These are phyloP conservation scores for Skeletonema costatum DNA, from an alignment of 108 stramenopile genomes.

Conservation along the genomic window DNA sequence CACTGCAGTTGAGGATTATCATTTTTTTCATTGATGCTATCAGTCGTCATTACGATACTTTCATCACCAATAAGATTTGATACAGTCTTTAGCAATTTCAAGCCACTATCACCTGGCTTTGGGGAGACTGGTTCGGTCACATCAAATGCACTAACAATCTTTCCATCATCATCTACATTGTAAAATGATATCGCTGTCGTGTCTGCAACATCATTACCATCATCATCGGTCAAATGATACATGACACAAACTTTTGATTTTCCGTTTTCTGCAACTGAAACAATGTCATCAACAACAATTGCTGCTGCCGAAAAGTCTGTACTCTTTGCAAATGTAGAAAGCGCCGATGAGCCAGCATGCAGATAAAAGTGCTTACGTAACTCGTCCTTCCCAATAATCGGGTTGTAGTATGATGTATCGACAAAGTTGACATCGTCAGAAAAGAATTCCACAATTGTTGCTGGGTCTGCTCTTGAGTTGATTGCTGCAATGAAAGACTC, in stretches of 20 bases:
- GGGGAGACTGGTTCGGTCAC: slow-evolving; percentile 34
- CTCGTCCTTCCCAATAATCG: slow-evolving; percentile 28
- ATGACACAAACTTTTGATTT: slow-evolving; percentile 37
- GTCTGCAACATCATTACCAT: slow-evolving; percentile 1
- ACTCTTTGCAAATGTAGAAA: slow-evolving; percentile 20
- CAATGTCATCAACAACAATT: slow-evolving; percentile 38
- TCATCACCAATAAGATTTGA: slow-evolving; percentile 36
- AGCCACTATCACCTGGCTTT: slow-evolving; percentile 34
- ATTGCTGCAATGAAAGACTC: slow-evolving; percentile 28
- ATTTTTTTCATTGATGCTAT: background rate
- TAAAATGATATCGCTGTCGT: slow-evolving; percentile 34
- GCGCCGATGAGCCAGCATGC: slow-evolving; percentile 23
- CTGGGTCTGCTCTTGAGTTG: slow-evolving; percentile 17
- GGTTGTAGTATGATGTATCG: slow-evolving; percentile 40
- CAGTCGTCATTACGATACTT: slow-evolving; percentile 10
- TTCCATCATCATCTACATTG: slow-evolving; percentile 13
- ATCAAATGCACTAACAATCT: slow-evolving; percentile 34
- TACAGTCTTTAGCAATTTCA: slow-evolving; percentile 35
- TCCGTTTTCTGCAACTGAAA: slow-evolving; percentile 1
- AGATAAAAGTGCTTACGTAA: slow-evolving; percentile 26
- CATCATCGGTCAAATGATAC: slow-evolving; percentile 35
- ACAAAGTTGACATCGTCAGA: slow-evolving; percentile 19
- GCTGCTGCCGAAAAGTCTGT: background rate
- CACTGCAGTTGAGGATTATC: slow-evolving; percentile 21
- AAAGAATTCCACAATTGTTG: slow-evolving; percentile 20